Conservation (phyloP, 2,329 filamentous ascomycete species). For the Talaromyces marneffei region DNA sequence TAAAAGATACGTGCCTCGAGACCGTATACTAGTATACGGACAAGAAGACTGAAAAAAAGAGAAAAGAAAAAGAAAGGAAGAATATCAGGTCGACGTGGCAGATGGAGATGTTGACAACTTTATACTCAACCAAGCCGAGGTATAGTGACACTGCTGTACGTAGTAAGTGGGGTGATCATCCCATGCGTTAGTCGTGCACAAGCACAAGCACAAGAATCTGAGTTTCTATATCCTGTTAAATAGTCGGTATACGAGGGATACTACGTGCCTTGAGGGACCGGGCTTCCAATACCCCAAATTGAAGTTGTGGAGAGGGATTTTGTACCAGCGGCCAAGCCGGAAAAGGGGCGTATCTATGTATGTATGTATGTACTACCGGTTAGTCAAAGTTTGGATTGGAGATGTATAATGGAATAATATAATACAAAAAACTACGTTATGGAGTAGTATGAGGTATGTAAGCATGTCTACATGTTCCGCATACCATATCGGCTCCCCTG, state of each 20-base stretch:
- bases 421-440: background rate
- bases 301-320: background rate
- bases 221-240: background rate
- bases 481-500: background rate
- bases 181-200: slow-evolving; percentile 1
- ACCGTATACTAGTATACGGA: too few relatives aligned
- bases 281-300: background rate
- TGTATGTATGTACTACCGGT: background rate
- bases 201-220: background rate
- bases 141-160: background rate
- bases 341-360: background rate
- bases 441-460: background rate
- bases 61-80: background rate
- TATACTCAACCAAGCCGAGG: background rate
- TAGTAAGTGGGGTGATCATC: background rate
- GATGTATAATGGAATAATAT: too few relatives aligned
- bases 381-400: background rate
- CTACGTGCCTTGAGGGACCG: background rate
- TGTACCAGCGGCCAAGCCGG: background rate
- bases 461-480: background rate
- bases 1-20: background rate
- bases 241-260: background rate
- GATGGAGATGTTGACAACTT: background rate
- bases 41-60: background rate
- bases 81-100: background rate